Evolutionary conservation across 148 eudicot species (phyloP).

Genomic region (Vaccinium corymbosum): DNA sequence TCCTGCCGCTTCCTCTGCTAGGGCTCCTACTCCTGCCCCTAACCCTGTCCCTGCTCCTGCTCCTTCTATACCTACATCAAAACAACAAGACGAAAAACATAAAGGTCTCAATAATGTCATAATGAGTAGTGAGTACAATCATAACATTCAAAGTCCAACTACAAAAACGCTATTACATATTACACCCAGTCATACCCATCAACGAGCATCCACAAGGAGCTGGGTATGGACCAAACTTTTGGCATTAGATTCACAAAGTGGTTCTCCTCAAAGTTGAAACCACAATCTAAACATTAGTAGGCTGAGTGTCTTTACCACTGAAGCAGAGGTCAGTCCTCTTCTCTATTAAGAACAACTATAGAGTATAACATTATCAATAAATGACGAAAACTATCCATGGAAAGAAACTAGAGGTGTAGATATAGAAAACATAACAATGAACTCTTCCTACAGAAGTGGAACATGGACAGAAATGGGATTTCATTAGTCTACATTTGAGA

Average conservation of each 20-base stretch:
- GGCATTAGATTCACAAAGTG: background rate
- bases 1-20: constrained; percentile 8
- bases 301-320: background rate
- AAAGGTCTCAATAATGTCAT: background rate
- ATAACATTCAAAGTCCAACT: background rate
- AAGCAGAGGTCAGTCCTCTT: background rate
- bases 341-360: background rate
- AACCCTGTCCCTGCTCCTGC: constrained; percentile 10
- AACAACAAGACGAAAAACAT: background rate
- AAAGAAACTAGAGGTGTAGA: too few relatives aligned
- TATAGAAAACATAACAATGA: background rate
- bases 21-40: constrained; percentile 13
- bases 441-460: background rate
- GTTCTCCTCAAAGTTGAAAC: background rate
- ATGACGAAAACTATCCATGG: background rate
- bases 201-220: background rate
- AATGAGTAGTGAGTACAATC: background rate
- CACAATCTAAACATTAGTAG: background rate
- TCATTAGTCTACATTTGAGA: background rate
- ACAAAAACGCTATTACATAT: background rate
- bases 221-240: background rate
- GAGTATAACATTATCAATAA: background rate
- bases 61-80: constrained; percentile 16
- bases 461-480: background rate
- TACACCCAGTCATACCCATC: background rate